phyloP scores from a whole-genome alignment of 2,329 filamentous ascomycete species.

The Didymella pinodella region DNA sequence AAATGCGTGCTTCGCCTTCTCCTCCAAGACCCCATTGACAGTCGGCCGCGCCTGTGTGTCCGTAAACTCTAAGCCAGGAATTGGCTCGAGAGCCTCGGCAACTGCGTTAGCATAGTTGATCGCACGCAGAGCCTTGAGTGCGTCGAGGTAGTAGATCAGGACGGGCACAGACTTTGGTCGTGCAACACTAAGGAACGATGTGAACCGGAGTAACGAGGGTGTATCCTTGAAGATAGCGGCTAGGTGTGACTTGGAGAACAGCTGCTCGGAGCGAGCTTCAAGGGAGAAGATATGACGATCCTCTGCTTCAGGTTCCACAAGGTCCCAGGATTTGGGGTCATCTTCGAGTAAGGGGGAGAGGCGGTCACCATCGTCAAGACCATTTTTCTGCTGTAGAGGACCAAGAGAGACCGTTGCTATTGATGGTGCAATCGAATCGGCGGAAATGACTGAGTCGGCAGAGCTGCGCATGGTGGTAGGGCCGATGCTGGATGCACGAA shows the following conservation, averaged over 20 bases:
- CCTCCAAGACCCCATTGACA: conserved; percentile 65
- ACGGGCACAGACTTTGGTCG: conserved; percentile 70
- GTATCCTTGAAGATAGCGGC: conserved; percentile 71
- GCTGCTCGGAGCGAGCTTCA: conserved; percentile 69
- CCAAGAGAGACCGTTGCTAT: conserved; percentile 46
- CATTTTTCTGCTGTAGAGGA: conserved; percentile 56
- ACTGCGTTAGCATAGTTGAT: conserved; percentile 76
- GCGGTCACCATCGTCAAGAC: conserved; percentile 52
- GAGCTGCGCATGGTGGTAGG: conserved; percentile 43
- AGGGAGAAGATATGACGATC: conserved; percentile 59
- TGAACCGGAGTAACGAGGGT: conserved; percentile 69
- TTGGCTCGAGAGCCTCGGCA: conserved; percentile 65
- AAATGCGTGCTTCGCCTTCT: conserved; percentile 71
- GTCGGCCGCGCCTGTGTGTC: conserved; percentile 60
- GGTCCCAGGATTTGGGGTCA: conserved; percentile 63
- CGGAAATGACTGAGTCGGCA: conserved; percentile 48
- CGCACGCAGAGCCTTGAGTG: conserved; percentile 73
- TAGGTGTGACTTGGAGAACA: conserved; percentile 73
- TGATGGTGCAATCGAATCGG: conserved; percentile 46
- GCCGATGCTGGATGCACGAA: conserved; percentile 29
- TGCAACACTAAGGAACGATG: conserved; percentile 67
- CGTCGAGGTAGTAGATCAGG: conserved; percentile 75
- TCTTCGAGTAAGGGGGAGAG: conserved; percentile 61
- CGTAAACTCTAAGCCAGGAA: conserved; percentile 65
- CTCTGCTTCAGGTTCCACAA: conserved; percentile 54